These are phyloP conservation scores for Xylariaceae sp. DNA, from an alignment of 2,329 filamentous ascomycete genomes.

Conservation along the genomic window DNA sequence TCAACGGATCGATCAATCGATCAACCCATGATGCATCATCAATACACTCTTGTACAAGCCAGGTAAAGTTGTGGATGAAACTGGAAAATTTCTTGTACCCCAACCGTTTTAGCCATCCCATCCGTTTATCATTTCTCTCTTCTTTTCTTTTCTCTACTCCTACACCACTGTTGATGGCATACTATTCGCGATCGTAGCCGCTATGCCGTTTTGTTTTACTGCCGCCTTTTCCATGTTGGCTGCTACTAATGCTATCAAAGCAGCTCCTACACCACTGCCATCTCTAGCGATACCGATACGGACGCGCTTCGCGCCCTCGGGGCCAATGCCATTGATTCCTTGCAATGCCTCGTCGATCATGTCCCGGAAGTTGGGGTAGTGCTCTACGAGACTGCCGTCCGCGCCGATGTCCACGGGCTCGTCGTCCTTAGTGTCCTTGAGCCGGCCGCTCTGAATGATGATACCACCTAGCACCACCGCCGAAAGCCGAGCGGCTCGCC, in stretches of 20 bases:
- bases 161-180: too few species aligned
- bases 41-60: too few species aligned
- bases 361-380: conserved; percentile 87
- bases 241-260: conserved; percentile 87
- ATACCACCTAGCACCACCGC: conserved; percentile 84
- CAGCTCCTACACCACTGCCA: conserved; percentile 90
- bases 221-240: conserved; percentile 54
- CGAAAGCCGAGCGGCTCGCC: conserved; percentile 79
- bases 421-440: conserved; percentile 59
- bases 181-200: too few species aligned
- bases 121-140: too few species aligned
- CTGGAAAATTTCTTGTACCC: too few species aligned
- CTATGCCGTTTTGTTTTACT: neutral
- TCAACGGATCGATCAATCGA: too few species aligned
- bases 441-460: conserved; percentile 71
- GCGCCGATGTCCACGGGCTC: conserved; percentile 85
- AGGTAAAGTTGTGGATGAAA: too few species aligned
- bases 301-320: conserved; percentile 74
- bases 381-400: conserved; percentile 89
- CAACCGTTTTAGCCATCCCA: too few species aligned
- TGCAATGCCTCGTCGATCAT: conserved; percentile 80
- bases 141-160: too few species aligned
- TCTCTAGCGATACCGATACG: conserved; percentile 96
- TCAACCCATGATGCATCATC: too few species aligned
- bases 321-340: conserved; percentile 71